These are phyloP conservation scores for Poa pratensis DNA, from an alignment of 176 grass and related monocot genomes.

Conservation along the genomic window DNA sequence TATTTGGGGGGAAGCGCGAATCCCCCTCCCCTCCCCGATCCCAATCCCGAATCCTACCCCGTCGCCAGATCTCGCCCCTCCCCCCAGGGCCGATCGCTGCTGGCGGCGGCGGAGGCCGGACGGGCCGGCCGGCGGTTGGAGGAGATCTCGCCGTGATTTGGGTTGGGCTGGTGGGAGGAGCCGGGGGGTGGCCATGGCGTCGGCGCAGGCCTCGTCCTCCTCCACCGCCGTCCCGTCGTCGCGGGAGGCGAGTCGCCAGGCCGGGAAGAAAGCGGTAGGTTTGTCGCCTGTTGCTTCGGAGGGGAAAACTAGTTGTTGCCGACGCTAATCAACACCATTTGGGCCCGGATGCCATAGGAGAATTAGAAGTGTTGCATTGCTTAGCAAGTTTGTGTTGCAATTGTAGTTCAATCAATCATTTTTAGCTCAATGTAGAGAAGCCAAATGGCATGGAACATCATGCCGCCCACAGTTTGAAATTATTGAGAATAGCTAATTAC, in stretches of 20 bases:
- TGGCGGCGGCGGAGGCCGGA: conserved; percentile 46
- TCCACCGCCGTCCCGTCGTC: conserved; percentile 43
- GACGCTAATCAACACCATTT: conserved; percentile 8
- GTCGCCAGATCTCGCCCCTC: conserved; percentile 52
- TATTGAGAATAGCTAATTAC: not conserved
- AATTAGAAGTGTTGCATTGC: not conserved
- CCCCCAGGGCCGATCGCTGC: conserved; percentile 46
- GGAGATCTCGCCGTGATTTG: conserved; percentile 51
- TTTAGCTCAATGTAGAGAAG: conserved; percentile 2
- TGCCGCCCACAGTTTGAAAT: not conserved
- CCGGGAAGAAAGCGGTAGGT: conserved; percentile 92
- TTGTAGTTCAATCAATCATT: conserved; percentile 8
- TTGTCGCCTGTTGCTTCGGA: conserved; percentile 20
- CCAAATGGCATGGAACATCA: conserved; percentile 8
- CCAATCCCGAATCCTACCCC: conserved; percentile 39
- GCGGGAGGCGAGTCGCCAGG: conserved; percentile 83
- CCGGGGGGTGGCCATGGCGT: conserved; percentile 63
- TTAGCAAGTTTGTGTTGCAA: not conserved
- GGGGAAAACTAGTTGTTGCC: no score
- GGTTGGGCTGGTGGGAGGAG: conserved; percentile 43
- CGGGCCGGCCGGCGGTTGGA: conserved; percentile 27
- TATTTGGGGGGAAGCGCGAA: conserved; percentile 41
- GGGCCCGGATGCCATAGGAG: not conserved
- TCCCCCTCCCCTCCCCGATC: conserved; percentile 44
- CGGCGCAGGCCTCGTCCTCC: conserved; percentile 63